phyloP scores from a whole-genome alignment of 164 flowering plant species.

The Stephania cephalantha region DNA sequence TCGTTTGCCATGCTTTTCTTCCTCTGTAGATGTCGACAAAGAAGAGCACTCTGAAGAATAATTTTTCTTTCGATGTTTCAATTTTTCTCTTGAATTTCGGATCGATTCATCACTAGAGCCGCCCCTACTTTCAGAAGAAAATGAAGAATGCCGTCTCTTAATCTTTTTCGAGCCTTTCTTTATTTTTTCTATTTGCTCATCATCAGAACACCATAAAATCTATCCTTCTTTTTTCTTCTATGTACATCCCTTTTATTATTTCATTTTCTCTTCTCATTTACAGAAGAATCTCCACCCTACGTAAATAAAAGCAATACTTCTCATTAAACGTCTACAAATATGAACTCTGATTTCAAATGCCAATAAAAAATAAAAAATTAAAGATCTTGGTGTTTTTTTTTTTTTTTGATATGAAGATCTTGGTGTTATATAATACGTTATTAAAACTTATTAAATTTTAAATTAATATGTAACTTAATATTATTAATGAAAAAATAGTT shows the following conservation, averaged over 20 bases:
- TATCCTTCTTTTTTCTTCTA: conserved; percentile 30
- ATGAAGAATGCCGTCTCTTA: conserved; percentile 51
- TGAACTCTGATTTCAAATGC: no score
- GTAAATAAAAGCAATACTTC: not conserved
- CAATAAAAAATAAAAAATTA: no score
- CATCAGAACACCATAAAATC: conserved; percentile 40
- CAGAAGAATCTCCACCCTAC: conserved; percentile 13
- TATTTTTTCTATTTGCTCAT: conserved; percentile 37
- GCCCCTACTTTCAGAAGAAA: conserved; percentile 20
- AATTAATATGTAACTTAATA: no score
- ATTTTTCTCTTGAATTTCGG: conserved; percentile 17
- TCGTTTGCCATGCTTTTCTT: conserved; percentile 6
- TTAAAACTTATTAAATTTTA: no score
- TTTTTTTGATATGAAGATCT: no score
- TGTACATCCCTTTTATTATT: conserved; percentile 25
- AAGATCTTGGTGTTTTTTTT: no score
- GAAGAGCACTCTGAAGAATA: conserved; percentile 17
- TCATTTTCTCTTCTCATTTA: conserved; percentile 26
- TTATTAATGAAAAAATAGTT: no score
- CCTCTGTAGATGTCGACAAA: conserved; percentile 16
- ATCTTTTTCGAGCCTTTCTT: conserved; percentile 33
- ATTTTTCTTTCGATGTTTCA: conserved; percentile 19
- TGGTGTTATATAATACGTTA: no score
- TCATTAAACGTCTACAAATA: not conserved
- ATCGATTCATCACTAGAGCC: conserved; percentile 14